Base-by-base conservation (phyloP, 495 filamentous ascomycete species). In the Articulospora tetracladia region DNA sequence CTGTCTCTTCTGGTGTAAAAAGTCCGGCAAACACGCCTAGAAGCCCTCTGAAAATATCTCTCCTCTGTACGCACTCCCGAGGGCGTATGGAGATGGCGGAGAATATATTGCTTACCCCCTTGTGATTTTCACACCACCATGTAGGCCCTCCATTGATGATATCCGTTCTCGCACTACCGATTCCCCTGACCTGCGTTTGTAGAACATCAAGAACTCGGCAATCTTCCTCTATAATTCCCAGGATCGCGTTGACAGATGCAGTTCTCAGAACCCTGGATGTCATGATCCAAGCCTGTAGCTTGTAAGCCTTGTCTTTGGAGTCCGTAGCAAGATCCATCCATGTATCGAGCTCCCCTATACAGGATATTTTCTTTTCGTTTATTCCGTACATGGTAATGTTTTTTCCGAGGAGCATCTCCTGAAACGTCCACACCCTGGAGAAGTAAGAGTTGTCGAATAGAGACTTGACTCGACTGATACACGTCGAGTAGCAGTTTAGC, bases 341-440 rank as follows among this genome's bases (percentile, higher is more conserved):
- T 19, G 57, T 58, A 50, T 62, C 51, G 17, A 70, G 49, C 22
- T 57, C 39, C 2, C 68, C 68, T n/a, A 70, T 63, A 52, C 49
- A 48, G 27, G 26, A 56, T 11, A 61, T 57, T 11, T 22, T 32
- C 32, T 59, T 28, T 1, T 20, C 12, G 41, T 64, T 64, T 30
- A 68, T 44, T 13, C 62, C 62, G 26, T 57, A 63, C 53, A 70
- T 66, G 8, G 57, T 55, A 13, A 70, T 66, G 39, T 69, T 65
- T 52, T 68, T 70, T n/a, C 68, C 68, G 17, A 70, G 63, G 15
- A 70, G 22, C 63, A 70, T 70, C 46, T 68, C 68, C 48, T 70
- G 68, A 20, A 70, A 68, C 12, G 60, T 70, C 66, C 48, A 52
- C 24, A 52, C 48, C 27, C 48, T 52, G 20, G 19, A 52, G 24